Conservation (phyloP, 2,329 filamentous ascomycete species). For the Rhynchosporium graminicola region DNA sequence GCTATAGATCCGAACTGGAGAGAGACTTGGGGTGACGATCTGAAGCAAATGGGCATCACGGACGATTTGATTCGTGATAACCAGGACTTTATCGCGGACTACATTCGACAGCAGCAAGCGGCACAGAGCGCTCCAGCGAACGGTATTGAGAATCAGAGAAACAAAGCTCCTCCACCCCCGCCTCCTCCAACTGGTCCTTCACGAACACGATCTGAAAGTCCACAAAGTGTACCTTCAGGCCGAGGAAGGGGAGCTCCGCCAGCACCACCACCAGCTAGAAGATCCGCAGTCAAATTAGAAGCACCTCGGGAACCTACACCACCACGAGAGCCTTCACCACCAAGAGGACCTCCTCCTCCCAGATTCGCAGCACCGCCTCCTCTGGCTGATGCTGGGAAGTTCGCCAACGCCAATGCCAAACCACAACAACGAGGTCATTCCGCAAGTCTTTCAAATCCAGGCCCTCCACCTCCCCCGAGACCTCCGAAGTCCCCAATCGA, state of each 20-base stretch:
- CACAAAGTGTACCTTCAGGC: constrained; percentile 34
- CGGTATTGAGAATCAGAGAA: constrained; percentile 47
- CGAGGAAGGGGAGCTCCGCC: constrained; percentile 46
- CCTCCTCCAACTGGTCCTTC: constrained; percentile 54
- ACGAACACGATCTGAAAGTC: constrained; percentile 38
- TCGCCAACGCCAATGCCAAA: constrained; percentile 58
- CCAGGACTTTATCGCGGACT: constrained; percentile 68
- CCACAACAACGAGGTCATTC: constrained; percentile 47
- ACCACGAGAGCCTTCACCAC: constrained; percentile 71
- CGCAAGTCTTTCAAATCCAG: constrained; percentile 54
- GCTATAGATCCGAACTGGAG: constrained; percentile 66
- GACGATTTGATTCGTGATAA: constrained; percentile 69
- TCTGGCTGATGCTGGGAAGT: constrained; percentile 86
- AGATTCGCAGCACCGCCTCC: constrained; percentile 85
- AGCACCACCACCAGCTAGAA: constrained; percentile 61
- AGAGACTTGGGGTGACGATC: constrained; percentile 64
- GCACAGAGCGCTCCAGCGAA: constrained; percentile 47
- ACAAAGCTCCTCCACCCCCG: constrained; percentile 60
- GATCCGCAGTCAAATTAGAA: constrained; percentile 56
- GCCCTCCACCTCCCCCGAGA: constrained; percentile 66
- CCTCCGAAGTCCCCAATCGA: constrained; percentile 72
- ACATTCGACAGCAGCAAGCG: constrained; percentile 59
- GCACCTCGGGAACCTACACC: constrained; percentile 54
- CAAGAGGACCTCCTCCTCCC: constrained; percentile 58
- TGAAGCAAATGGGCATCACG: constrained; percentile 62